phyloP scores from a whole-genome alignment of 2,329 filamentous ascomycete genomes.

The Rutstroemia sp. region DNA sequence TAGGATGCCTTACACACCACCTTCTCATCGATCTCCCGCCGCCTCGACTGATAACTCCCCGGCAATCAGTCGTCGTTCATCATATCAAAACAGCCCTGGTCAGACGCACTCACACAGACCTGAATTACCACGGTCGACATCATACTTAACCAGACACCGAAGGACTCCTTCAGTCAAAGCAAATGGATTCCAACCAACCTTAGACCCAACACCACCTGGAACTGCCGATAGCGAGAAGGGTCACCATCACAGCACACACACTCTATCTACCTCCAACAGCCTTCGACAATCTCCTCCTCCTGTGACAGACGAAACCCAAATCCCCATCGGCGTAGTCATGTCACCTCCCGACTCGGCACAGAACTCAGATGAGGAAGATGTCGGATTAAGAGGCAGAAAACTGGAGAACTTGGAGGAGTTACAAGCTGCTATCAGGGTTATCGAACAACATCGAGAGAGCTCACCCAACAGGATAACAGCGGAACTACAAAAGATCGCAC shows the following conservation, averaged over 20 bases:
- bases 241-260: constrained; percentile 24
- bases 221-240: constrained; percentile 24
- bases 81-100: constrained; percentile 39
- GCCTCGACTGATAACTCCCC: constrained; percentile 51
- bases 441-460: constrained; percentile 56
- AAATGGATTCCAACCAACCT: constrained; percentile 25
- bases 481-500: constrained; percentile 16
- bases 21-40: constrained; percentile 57
- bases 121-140: constrained; percentile 54
- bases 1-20: constrained; percentile 83
- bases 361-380: constrained; percentile 74
- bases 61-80: constrained; percentile 50
- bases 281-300: constrained; percentile 81
- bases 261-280: constrained; percentile 42
- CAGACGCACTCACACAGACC: constrained; percentile 34
- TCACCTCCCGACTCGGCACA: constrained; percentile 83
- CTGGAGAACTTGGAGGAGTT: constrained; percentile 46
- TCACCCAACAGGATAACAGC: constrained; percentile 39
- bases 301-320: constrained; percentile 60
- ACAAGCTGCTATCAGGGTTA: constrained; percentile 74
- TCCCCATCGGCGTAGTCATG: constrained; percentile 78
- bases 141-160: constrained; percentile 57
- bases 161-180: constrained; percentile 44
- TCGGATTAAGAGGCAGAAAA: constrained; percentile 23
- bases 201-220: constrained; percentile 22